These are phyloP conservation scores for Pestalotiopsis sp. DNA, from an alignment of 2,329 filamentous ascomycete genomes.

Conservation along the genomic window DNA sequence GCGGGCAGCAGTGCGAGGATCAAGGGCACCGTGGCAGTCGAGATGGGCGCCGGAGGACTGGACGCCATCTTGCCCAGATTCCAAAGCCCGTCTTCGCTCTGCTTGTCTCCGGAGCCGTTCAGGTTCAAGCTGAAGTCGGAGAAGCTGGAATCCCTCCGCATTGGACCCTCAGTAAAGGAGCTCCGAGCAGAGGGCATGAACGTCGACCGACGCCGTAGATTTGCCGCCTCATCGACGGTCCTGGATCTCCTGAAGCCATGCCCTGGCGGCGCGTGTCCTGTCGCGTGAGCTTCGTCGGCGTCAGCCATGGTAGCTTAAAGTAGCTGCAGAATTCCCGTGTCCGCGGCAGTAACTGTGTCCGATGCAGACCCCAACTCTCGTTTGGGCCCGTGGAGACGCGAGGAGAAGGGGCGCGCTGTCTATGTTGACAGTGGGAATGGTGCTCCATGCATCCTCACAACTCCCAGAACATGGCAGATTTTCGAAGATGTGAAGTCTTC, in stretches of 20 bases:
- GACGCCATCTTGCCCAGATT: constrained; percentile 47
- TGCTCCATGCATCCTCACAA: neutral
- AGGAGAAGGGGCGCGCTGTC: neutral
- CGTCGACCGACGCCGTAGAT: constrained; percentile 26
- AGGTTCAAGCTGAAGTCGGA: constrained; percentile 66
- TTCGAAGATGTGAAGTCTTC: neutral
- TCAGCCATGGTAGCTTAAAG: constrained; percentile 27
- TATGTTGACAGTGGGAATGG: neutral
- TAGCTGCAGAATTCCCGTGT: constrained; percentile 13
- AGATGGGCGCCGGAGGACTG: constrained; percentile 56
- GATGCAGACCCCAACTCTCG: neutral
- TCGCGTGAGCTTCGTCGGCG: constrained; percentile 24
- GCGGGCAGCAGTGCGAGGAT: constrained; percentile 84
- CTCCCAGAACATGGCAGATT: neutral
- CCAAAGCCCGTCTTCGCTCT: constrained; percentile 69
- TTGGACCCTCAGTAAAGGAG: constrained; percentile 37
- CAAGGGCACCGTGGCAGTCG: constrained; percentile 80
- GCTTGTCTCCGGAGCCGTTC: constrained; percentile 46
- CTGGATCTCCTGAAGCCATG: constrained; percentile 44
- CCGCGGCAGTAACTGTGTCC: neutral
- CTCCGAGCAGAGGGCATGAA: constrained; percentile 19
- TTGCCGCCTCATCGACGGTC: constrained; percentile 38
- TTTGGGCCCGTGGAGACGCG: neutral
- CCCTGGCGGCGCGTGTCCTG: constrained; percentile 29
- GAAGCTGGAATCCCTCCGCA: constrained; percentile 72